Conservation (phyloP, 805 yeast genomes). For the Wickerhamiella nectarea region DNA sequence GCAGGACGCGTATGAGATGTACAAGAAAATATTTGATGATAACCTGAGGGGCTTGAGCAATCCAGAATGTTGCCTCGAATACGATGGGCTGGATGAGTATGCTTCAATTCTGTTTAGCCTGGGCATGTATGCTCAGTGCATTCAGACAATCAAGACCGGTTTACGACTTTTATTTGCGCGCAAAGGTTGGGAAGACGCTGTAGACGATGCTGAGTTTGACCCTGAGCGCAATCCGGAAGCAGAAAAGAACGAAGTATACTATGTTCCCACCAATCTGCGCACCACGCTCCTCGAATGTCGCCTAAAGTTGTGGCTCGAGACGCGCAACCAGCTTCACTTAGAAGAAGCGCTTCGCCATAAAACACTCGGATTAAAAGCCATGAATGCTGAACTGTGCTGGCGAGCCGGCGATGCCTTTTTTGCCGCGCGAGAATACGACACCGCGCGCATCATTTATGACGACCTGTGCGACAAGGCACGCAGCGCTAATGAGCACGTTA, state of each 20-base stretch:
- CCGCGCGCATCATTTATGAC: slow-evolving; percentile 55
- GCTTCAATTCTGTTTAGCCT: not conserved
- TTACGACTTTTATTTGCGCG: slow-evolving; percentile 76
- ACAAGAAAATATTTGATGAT: slow-evolving; percentile 1
- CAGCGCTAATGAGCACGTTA: slow-evolving; percentile 19
- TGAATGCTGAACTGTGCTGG: slow-evolving; percentile 55
- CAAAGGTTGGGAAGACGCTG: slow-evolving; percentile 48
- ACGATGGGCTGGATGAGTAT: slow-evolving; percentile 1
- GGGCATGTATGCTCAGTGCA: slow-evolving; percentile 29
- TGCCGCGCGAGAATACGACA: slow-evolving; percentile 52
- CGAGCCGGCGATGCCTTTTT: slow-evolving; percentile 69
- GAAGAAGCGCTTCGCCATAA: slow-evolving; percentile 68
- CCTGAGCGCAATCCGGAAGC: slow-evolving; percentile 34
- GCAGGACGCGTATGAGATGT: slow-evolving; percentile 10
- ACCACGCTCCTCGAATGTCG: slow-evolving; percentile 67
- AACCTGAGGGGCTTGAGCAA: not conserved
- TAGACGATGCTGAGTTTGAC: slow-evolving; percentile 76
- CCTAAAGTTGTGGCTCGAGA: slow-evolving; percentile 34
- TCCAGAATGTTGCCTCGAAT: not conserved
- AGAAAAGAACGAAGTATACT: slow-evolving; percentile 19
- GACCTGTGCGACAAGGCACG: slow-evolving; percentile 36
- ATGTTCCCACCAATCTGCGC: slow-evolving; percentile 76
- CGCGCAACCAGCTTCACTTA: slow-evolving; percentile 28
- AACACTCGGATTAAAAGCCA: slow-evolving; percentile 38
- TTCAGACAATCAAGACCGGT: slow-evolving; percentile 50